These are phyloP conservation scores for Nannochloris sp. DNA, from an alignment of 139 green algal species.

Conservation along the genomic window DNA sequence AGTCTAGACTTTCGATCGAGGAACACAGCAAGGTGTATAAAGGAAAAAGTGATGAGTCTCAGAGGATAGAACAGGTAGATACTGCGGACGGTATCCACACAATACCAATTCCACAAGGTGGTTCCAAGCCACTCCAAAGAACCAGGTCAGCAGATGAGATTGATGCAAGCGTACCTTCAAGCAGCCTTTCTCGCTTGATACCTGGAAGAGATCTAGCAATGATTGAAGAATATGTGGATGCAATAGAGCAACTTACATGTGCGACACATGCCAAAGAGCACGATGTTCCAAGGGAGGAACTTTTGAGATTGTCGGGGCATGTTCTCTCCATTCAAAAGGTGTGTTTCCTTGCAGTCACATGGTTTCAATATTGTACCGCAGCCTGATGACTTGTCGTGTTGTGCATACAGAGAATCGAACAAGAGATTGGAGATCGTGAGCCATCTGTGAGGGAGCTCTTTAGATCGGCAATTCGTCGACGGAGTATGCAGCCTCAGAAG, in stretches of 20 bases:
- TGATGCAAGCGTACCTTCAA: not conserved
- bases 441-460: conserved; percentile 30
- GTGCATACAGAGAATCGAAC: conserved; percentile 16
- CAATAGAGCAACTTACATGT: conserved; percentile 20
- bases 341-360: too few species aligned
- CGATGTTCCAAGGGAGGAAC: conserved; percentile 6
- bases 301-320: conserved; percentile 9
- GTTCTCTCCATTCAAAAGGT: conserved; percentile 16
- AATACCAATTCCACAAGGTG: not conserved
- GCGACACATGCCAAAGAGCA: conserved; percentile 6
- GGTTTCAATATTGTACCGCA: too few species aligned
- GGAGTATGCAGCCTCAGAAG: not conserved
- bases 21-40: not conserved
- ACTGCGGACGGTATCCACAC: not conserved
- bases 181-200: not conserved
- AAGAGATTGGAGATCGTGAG: conserved; percentile 20
- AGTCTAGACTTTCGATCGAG: not conserved
- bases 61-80: not conserved
- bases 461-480: conserved; percentile 11
- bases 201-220: conserved; percentile 17
- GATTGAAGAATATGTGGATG: conserved; percentile 24
- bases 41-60: not conserved
- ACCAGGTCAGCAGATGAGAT: not conserved
- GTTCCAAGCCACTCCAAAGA: not conserved
- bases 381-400: too few species aligned